phyloP scores from a whole-genome alignment of 345 rosid genomes.

The Eucalyptus albens region DNA sequence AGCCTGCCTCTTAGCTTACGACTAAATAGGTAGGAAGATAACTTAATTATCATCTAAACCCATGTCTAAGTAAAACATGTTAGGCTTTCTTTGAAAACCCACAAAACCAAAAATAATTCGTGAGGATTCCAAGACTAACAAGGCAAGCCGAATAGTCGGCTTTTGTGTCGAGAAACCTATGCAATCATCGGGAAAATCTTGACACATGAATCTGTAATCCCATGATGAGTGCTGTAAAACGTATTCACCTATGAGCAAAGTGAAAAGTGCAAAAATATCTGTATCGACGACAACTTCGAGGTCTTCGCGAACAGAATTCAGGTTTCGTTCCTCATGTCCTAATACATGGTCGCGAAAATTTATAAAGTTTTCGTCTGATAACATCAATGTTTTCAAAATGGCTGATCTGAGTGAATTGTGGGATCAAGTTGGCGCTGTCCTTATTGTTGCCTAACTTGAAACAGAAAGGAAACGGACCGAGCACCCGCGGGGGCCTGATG shows the following conservation, averaged over 20 bases:
- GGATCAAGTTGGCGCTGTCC: neutral
- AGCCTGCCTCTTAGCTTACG: too few relatives aligned
- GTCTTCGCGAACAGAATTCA: neutral
- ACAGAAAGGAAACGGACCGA: neutral
- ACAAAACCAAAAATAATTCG: neutral
- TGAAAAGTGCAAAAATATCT: neutral
- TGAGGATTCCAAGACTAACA: neutral
- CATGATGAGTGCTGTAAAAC: neutral
- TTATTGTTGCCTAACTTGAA: neutral
- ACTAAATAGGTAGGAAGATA: neutral
- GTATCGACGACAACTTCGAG: neutral
- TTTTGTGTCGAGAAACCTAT: neutral
- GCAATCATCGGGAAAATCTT: neutral
- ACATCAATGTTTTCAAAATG: neutral
- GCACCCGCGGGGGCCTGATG: neutral
- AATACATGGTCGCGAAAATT: neutral
- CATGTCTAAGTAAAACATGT: neutral
- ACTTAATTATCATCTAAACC: neutral
- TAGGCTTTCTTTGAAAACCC: neutral
- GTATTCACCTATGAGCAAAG: neutral
- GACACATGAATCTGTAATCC: neutral
- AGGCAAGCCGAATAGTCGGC: neutral
- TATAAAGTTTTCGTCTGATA: neutral
- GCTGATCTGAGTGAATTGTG: neutral
- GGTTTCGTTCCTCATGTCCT: too few relatives aligned